Evolutionary conservation across 306 rosid genomes (phyloP).

Genomic region (Cucumis cinereus): DNA sequence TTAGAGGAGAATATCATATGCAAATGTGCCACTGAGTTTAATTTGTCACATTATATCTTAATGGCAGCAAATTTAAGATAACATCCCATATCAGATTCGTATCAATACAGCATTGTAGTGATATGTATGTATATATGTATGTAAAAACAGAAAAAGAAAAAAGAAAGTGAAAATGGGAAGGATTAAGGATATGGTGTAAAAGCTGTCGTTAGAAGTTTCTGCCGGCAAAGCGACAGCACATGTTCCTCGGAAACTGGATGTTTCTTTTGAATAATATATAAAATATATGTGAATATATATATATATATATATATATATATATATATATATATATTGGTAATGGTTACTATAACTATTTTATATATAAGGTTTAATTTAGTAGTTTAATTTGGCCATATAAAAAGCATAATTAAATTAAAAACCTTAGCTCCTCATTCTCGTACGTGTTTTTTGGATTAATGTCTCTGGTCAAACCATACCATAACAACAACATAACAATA

Average conservation of each 20-base stretch:
- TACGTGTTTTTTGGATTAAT: conserved; percentile 8
- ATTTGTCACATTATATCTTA: too few relatives aligned
- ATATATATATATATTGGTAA: too few relatives aligned
- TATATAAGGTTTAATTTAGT: neutral
- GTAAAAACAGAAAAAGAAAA: neutral
- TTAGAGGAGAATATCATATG: too few relatives aligned
- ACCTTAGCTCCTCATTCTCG: neutral
- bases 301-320: too few relatives aligned
- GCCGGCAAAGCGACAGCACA: conserved; percentile 35
- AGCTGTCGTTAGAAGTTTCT: neutral
- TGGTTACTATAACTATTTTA: too few relatives aligned
- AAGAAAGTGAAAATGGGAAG: neutral
- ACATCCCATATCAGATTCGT: too few relatives aligned
- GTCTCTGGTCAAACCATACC: conserved; percentile 1
- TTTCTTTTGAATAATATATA: neutral
- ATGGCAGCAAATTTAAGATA: too few relatives aligned
- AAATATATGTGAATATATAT: neutral
- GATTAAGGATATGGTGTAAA: neutral
- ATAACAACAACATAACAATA: neutral
- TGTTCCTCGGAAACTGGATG: conserved; percentile 15
- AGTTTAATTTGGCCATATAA: neutral
- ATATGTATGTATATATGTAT: too few relatives aligned
- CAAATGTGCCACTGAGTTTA: too few relatives aligned
- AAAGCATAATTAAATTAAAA: neutral
- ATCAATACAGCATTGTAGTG: too few relatives aligned